phyloP scores from a whole-genome alignment of 2,329 filamentous ascomycete species.

The Fusarium sp. region DNA sequence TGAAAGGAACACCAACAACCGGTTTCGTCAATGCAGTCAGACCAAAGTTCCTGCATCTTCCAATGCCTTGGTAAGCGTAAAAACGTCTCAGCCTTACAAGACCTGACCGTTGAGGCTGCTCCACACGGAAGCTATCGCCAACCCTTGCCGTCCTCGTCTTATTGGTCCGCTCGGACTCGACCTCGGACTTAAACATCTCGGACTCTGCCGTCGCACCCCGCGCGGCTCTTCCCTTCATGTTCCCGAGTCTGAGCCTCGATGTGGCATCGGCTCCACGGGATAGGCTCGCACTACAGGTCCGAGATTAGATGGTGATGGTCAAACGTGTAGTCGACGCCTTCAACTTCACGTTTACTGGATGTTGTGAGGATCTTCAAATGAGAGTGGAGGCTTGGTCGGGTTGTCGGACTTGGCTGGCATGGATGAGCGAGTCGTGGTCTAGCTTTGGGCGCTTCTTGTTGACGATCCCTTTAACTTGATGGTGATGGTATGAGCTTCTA shows the following conservation, averaged over 20 bases:
- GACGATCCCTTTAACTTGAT: not conserved
- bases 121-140: not conserved
- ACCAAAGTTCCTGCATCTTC: not conserved
- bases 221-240: not conserved
- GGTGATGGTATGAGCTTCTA: not conserved
- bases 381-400: not conserved
- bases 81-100: not conserved
- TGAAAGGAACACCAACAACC: not conserved
- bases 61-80: not conserved
- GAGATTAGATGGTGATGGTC: slow-evolving; percentile 21
- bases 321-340: not conserved
- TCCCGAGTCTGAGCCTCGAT: not conserved
- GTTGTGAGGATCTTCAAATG: not conserved
- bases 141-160: not conserved
- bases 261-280: not conserved
- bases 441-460: not conserved
- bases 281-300: slow-evolving; percentile 22
- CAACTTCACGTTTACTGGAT: not conserved
- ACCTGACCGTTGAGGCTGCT: not conserved
- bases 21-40: not conserved
- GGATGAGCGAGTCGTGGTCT: not conserved
- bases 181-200: not conserved
- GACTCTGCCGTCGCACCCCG: not conserved
- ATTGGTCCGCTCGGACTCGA: slow-evolving; percentile 40
- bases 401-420: not conserved